Conservation (phyloP, 129 eudicot genomes). For the Chrysanthemum seticuspe region DNA sequence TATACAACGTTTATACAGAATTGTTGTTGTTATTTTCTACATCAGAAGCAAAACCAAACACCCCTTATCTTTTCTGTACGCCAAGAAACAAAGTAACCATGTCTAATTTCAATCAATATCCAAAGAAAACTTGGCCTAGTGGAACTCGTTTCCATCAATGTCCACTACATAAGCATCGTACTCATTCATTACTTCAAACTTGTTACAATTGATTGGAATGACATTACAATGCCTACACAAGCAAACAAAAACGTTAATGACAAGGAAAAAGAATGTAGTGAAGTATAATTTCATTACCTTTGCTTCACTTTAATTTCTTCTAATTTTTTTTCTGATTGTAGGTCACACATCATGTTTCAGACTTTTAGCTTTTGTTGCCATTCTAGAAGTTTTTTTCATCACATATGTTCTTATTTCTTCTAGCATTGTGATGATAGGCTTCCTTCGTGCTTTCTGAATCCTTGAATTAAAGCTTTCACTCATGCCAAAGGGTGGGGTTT, state of each 20-base stretch:
- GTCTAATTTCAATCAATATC: too few species aligned
- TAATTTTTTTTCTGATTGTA: not conserved
- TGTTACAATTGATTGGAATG: not conserved
- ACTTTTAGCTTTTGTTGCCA: not conserved
- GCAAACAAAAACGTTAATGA: not conserved
- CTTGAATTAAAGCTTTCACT: not conserved
- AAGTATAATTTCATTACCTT: not conserved
- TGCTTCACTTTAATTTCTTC: not conserved
- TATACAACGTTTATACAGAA: too few species aligned
- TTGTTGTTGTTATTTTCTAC: too few species aligned
- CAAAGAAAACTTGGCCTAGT: too few species aligned
- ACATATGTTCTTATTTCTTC: not conserved
- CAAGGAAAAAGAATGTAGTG: too few species aligned
- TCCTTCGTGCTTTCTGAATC: not conserved
- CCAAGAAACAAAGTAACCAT: too few species aligned
- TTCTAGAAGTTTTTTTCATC: not conserved
- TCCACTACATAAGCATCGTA: not conserved
- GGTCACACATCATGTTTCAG: not conserved
- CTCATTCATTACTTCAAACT: constrained; percentile 2
- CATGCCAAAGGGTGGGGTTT: too few species aligned
- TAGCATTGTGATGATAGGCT: constrained; percentile 1
- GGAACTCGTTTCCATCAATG: too few species aligned
- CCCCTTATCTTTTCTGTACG: too few species aligned
- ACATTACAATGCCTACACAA: not conserved
- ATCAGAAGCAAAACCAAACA: too few species aligned